Base-by-base conservation (phyloP, 2,329 filamentous ascomycete genomes). In the Cryoendolithus antarcticus region DNA sequence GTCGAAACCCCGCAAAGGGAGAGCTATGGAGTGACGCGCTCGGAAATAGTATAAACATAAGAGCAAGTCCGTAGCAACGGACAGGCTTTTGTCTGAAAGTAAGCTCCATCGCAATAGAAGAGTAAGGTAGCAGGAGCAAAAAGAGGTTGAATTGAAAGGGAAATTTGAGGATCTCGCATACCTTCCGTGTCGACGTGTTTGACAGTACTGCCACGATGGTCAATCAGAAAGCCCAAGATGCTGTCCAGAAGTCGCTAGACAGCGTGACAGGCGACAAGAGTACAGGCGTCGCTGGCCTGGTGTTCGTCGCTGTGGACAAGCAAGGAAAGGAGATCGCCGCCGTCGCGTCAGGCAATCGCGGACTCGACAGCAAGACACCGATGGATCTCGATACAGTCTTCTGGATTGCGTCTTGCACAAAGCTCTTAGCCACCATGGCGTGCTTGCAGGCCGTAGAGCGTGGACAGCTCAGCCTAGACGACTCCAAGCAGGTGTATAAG, bases 331-430 rank as follows among this genome's bases (percentile, higher is more conserved):
- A 60, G 1, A 57, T 69, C 8, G 55, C 59, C 19, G 56, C 63
- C 33, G 56, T 60, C 43, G 60, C 64, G 2, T 62, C 64, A 3
- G 66, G 66, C 8, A 64, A 59, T 27, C 51, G 53, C 19, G 58
- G 62, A 9, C 40, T 65, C 4, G 53, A 61, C 6, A 54, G 53
- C 2, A 47, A 60, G 0, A 66, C 74, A 34, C 61, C 67, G 3
- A 75, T 82, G 70, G 68, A 67, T 0, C 57, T 75, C 0, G 75
- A 82, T 30, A 74, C 64, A 6, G 60, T 75, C 1, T 82, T 78
- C 49, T 74, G 69, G 68, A 68, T 74, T 12, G 69, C 70, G 1
- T 70, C 66, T 1, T 72, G 67, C 50, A 62, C 59, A 9, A 69
- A 69, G 48, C 48, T 69, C 38, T 47, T 70, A 1, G 54, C 54